Base-by-base conservation (phyloP, 148 eudicot species). In the Silene latifolia region DNA sequence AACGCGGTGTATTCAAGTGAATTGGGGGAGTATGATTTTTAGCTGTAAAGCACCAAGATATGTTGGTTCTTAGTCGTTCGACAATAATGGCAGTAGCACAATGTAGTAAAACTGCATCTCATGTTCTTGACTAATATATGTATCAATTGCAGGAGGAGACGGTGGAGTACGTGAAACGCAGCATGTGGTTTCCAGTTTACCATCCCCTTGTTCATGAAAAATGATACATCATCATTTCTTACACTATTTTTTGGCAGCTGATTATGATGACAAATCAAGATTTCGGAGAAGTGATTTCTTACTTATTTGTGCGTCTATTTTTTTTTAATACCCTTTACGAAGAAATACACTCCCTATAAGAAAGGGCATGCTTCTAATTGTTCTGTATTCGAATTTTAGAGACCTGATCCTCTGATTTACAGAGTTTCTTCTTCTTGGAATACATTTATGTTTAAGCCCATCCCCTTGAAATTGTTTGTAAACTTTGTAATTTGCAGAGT, bases 121-220 rank as follows among this genome's bases (percentile, higher is more conserved):
- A 27, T 10, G 39, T 62, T 53, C 12, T 21, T 72, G 44, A 80
- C 65, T 9, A 3, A 57, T 19, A 60, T 60, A 12, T 63, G 44
- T 51, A 24, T 48, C 18, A 17, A 58, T 71, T 86, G 88, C 97
- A 94, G 97, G 97, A 87, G 53, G 92, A 90, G 78, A 86, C 80
- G 0, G 73, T 87, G 74, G 80, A 84, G 68, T 86, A 88, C 77
- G 93, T 94, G 46, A 91, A 82, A 70, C 64, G 71, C 56, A 89
- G 75, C 85, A 94, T 92, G 98, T 94, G 98, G 98, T 91, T 80
- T 80, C 98, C 97, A 20, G 20, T 90, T 21, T 94, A 94, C 88
- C 84, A 85, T 74, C 97, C 97, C 69, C 98, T 94, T 76, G 96
- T 94, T 62, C 98, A 90, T 56, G 96, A 91, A 80, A 90, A 84